Evolutionary conservation across 106 monocot genomes (phyloP).

Genomic region (Dendrobium catenatum): DNA sequence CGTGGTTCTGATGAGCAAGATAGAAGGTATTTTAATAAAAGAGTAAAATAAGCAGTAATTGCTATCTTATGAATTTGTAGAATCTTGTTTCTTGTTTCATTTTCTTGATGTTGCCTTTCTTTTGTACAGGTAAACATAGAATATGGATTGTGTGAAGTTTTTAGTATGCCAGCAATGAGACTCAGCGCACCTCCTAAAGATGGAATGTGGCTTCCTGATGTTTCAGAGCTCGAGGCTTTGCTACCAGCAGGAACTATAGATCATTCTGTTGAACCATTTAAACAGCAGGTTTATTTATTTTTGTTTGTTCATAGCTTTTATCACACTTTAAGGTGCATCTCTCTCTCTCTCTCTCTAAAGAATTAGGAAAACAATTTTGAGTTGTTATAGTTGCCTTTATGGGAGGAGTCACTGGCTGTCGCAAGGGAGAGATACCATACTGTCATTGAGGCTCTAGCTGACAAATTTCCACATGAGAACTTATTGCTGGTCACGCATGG

Average conservation of each 20-base stretch:
- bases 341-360: background rate
- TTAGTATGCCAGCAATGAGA: constrained; percentile 36
- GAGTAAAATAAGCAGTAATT: no score
- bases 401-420: constrained; percentile 33
- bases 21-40: no score
- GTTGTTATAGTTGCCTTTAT: constrained; percentile 30
- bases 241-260: constrained; percentile 63
- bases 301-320: background rate
- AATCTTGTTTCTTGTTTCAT: background rate
- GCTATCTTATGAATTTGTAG: no score
- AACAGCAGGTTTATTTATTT: constrained; percentile 31
- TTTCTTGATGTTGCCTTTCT: background rate
- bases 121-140: constrained; percentile 75
- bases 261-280: constrained; percentile 39
- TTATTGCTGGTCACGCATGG: constrained; percentile 59
- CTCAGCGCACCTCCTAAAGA: constrained; percentile 25
- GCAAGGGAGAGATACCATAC: constrained; percentile 43
- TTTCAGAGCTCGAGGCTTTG: constrained; percentile 51
- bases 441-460: constrained; percentile 44
- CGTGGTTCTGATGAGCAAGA: background rate
- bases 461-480: constrained; percentile 56
- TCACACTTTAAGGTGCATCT: background rate
- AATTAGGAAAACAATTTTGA: background rate
- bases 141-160: constrained; percentile 69
- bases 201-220: constrained; percentile 60